Conservation (phyloP, 108 stramenopile species). For the Fragilaria radians region DNA sequence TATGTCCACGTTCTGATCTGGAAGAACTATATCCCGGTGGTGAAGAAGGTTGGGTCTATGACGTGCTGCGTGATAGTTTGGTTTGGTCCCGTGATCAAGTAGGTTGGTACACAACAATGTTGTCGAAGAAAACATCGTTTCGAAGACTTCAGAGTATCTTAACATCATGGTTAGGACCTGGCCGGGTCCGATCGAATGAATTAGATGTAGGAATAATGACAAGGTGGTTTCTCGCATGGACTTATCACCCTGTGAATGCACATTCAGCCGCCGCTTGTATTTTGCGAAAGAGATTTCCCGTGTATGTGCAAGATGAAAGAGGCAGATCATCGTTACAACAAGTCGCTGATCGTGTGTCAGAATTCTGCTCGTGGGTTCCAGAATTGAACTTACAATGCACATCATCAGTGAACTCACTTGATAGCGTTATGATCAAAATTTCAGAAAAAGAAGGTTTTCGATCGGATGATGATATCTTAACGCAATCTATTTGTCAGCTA, state of each 20-base stretch:
- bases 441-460: too few species aligned
- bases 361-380: slow-evolving; percentile 24
- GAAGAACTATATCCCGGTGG: slow-evolving; percentile 64
- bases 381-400: too few species aligned
- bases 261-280: too few species aligned
- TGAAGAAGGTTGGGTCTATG: slow-evolving; percentile 45
- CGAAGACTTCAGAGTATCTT: slow-evolving; percentile 37
- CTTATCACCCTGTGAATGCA: too few species aligned
- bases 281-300: neutral
- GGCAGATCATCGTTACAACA: too few species aligned
- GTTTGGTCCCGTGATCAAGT: slow-evolving; percentile 32
- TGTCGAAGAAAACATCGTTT: slow-evolving; percentile 64
- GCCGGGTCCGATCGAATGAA: slow-evolving; percentile 63
- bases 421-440: too few species aligned
- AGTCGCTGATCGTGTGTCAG: slow-evolving; percentile 26
- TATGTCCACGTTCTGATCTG: slow-evolving; percentile 50
- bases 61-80: slow-evolving; percentile 52
- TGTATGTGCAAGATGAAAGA: neutral
- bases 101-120: slow-evolving; percentile 78
- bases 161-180: slow-evolving; percentile 42
- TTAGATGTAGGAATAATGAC: slow-evolving; percentile 82
- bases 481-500: too few species aligned
- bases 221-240: slow-evolving; percentile 93
- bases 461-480: too few species aligned
- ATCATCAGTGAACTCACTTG: too few species aligned